Conservation (phyloP, 164 flowering plant species). For the Euptelea pleiosperma region DNA sequence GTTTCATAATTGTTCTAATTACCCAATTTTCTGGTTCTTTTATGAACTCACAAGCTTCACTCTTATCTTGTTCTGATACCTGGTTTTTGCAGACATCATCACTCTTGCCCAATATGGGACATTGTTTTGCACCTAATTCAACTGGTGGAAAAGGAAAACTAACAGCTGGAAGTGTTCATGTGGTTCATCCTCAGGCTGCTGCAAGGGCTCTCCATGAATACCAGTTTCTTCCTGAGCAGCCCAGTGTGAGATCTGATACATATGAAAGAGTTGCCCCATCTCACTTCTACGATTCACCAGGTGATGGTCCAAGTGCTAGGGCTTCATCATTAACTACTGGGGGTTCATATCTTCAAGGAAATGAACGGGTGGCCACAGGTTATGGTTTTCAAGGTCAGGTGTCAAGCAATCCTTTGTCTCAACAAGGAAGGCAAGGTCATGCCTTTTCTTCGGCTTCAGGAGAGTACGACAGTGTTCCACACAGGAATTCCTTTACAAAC, state of each 20-base stretch:
- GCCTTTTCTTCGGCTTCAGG: constrained; percentile 38
- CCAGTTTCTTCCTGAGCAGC: constrained; percentile 92
- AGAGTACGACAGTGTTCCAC: constrained; percentile 47
- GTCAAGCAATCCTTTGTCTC: constrained; percentile 48
- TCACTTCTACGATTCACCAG: constrained; percentile 42
- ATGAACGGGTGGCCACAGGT: constrained; percentile 43
- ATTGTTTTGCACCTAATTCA: constrained; percentile 23
- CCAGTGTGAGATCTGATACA: constrained; percentile 59
- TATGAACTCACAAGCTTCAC: not conserved
- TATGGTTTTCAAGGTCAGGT: constrained; percentile 48
- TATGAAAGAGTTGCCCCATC: constrained; percentile 58
- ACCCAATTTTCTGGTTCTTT: not conserved
- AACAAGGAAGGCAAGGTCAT: constrained; percentile 50
- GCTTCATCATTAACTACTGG: constrained; percentile 40
- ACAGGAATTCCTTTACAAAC: constrained; percentile 33
- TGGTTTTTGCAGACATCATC: constrained; percentile 22
- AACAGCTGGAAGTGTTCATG: constrained; percentile 21
- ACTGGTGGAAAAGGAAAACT: constrained; percentile 28
- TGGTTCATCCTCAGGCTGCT: constrained; percentile 27
- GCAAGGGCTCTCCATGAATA: constrained; percentile 70
- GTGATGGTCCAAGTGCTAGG: constrained; percentile 43
- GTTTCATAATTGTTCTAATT: not conserved
- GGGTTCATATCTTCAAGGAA: constrained; percentile 39
- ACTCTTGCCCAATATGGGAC: constrained; percentile 26
- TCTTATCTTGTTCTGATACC: not conserved